Evolutionary conservation across 805 yeast genomes (phyloP), one percentile per base, ranked within the genome.

Genomic region (Jamesozyma rosinii): DNA sequence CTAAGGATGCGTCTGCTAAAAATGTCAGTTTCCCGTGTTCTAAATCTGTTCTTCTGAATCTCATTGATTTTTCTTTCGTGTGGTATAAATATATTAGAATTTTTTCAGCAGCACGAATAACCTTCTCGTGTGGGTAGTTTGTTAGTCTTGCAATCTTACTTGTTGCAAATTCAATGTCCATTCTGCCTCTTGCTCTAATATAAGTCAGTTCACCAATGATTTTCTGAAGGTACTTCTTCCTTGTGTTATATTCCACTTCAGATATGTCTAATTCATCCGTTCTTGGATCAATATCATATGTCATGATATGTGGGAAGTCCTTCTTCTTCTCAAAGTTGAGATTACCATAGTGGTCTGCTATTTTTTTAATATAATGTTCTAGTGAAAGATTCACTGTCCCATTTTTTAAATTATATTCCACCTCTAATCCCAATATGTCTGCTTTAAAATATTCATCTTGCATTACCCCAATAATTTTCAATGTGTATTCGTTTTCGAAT

Each of bases 401-500:
- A 6, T 22, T 33, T 10, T 11, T 30, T 30, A 9, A 10, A 27
- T 42, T 41, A 36, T 45, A 46, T 1, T 8, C 8, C 10, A 44
- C 18, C 26, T 43, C 48, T 14, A 47, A 3, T 15, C 50, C 50
- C 29, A 47, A 24, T 4, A 42, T 35, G 32, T 47, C 46, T 6
- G 50, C 41, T 6, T 38, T 15, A 15, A 47, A 21, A 3, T 1
- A 11, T 13, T 38, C 22, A 3, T 45, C 20, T 15, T 40, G 15
- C 50, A 47, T 44, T 8, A 11, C 38, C 3, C 48, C 48, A 21
- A 37, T 29, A 5, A 36, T 20, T 41, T 48, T 42, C 18, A 48
- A 31, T 13, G 32, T 35, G 33, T 40, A 48, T 14, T 31, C 31
- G 2, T 34, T 20, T 30, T 35, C n/a, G 3, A 45, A 15, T 17